Base-by-base conservation (phyloP, 306 rosid genomes). In the Senna siamea region DNA sequence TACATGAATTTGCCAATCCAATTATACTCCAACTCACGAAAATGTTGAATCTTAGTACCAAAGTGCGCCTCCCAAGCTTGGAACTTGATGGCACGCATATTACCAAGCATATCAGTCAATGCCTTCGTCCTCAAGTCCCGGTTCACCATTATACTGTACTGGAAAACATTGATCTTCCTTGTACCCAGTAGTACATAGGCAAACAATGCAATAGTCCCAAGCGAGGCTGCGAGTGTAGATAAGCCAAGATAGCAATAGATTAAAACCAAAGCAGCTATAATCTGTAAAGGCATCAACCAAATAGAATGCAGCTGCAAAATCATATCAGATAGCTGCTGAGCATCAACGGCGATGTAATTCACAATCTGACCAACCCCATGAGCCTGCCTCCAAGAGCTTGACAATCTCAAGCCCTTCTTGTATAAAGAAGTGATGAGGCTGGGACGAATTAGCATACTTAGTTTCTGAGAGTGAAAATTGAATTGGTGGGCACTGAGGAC, bases 11-110 rank as follows among this genome's bases (percentile, higher is more conserved):
- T 92, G 37, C 83, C 66, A 43, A 92, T 82, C 98, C 92, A 92
- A 54, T 88, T 84, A 56, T 85, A 92, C 65, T 92, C 98, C 0
- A 85, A 79, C 23, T 76, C 81, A 0, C 98, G 96, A 69, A 80
- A 90, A 43, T 76, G 11, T 41, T 15, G 80, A 57, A 92, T 81
- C 46, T 90, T 90, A 75, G 80, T 77, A 9, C 84, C 85, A 53
- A 92, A 90, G 53, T 88, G 86, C 20, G 90, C 90, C 79, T 92
- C 98, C 98, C 98, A 92, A 0, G 98, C 98, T 81, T 88, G 98
- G 52, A 92, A 92, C 87, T 92, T 92, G 41, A 92, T 87, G 59
- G 88, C 98, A 5, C 96, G 83, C 94, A 90, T 88, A 73, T 90
- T 87, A 66, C 87, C 88, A 13, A 92, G 89, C 85, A 88, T 79